Conservation (phyloP, 139 green algal genomes). For the Bryopsis sp. region DNA sequence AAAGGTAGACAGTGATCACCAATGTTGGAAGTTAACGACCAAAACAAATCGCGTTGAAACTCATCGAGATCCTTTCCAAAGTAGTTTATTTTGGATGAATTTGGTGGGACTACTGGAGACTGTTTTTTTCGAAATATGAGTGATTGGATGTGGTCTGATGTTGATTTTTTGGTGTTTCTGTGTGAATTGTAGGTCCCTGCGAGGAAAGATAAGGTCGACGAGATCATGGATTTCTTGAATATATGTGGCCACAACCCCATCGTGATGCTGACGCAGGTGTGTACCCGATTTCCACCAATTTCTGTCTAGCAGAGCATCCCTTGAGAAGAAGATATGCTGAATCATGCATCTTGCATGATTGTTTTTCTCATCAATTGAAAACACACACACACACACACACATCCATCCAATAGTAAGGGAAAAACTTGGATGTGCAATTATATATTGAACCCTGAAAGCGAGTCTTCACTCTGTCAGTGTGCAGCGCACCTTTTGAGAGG, state of each 20-base stretch:
- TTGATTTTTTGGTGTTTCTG: conserved; percentile 1
- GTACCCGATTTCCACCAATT: neutral
- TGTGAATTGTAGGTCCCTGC: neutral
- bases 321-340: neutral
- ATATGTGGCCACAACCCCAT: conserved; percentile 31
- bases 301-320: neutral
- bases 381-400: neutral
- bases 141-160: neutral
- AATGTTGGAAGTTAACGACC: neutral
- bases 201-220: conserved; percentile 20
- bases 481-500: too few relatives aligned
- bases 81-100: neutral
- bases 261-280: conserved; percentile 35
- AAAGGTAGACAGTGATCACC: neutral
- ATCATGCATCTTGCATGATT: neutral
- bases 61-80: neutral
- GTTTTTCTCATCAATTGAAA: neutral
- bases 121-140: neutral
- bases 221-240: conserved; percentile 30
- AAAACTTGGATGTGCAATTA: conserved; percentile 22
- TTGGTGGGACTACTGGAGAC: neutral
- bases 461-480: neutral
- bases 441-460: conserved; percentile 12
- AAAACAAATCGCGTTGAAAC: neutral
- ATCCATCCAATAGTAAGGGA: neutral